phyloP scores from a whole-genome alignment of 2,329 filamentous ascomycete species.

The Neocucurbitaria cava region DNA sequence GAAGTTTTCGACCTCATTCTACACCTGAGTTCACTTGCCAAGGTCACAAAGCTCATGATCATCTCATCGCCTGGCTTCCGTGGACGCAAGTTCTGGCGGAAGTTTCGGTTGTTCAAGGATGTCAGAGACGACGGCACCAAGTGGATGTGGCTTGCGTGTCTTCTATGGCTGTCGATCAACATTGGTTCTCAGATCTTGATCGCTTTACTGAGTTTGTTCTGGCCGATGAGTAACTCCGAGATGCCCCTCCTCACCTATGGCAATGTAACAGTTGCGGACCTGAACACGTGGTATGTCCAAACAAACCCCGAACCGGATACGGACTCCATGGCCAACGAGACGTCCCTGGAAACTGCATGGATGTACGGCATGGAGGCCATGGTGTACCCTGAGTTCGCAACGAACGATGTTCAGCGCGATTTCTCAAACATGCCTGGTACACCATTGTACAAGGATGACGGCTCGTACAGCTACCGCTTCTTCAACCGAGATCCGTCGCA shows the following conservation, averaged over 20 bases:
- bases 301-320: not conserved
- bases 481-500: constrained; percentile 42
- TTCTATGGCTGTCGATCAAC: constrained; percentile 42
- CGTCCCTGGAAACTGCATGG: constrained; percentile 35
- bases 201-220: constrained; percentile 43
- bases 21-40: constrained; percentile 38
- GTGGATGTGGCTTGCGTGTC: constrained; percentile 44
- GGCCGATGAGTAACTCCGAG: constrained; percentile 40
- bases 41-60: constrained; percentile 44
- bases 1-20: constrained; percentile 47
- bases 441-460: constrained; percentile 32
- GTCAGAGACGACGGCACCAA: constrained; percentile 39
- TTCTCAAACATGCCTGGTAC: constrained; percentile 30
- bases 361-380: constrained; percentile 38
- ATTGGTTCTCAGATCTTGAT: constrained; percentile 45
- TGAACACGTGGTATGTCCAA: constrained; percentile 30
- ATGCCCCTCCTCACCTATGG: constrained; percentile 36
- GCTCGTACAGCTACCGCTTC: constrained; percentile 39
- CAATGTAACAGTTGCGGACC: constrained; percentile 34
- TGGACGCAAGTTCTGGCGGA: constrained; percentile 29
- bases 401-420: constrained; percentile 22
- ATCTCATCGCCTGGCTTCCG: constrained; percentile 40
- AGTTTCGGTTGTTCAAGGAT: constrained; percentile 38
- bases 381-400: constrained; percentile 26
- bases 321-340: constrained; percentile 10